Conservation (phyloP, 305 asterid species). For the Fraxinus greggii region DNA sequence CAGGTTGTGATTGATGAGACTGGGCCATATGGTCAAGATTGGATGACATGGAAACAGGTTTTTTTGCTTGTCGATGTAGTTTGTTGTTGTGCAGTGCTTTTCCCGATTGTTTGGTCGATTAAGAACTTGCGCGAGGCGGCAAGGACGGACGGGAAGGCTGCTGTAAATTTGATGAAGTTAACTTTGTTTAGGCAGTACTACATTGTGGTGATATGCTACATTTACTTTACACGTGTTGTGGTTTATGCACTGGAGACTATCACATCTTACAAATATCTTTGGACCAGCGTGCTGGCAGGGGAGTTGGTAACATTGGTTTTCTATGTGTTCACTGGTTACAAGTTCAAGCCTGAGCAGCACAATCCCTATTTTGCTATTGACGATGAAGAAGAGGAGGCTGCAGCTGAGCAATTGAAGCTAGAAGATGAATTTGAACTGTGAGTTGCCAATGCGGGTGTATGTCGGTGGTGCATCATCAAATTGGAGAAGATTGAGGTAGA, state of each 20-base stretch:
- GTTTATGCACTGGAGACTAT: slow-evolving; percentile 49
- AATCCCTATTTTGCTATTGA: slow-evolving; percentile 81
- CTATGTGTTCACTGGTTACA: slow-evolving; percentile 45
- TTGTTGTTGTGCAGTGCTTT: slow-evolving; percentile 46
- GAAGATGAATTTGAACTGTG: slow-evolving; percentile 86
- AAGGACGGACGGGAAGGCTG: slow-evolving; percentile 47
- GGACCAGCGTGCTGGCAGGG: slow-evolving; percentile 47
- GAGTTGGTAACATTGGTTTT: slow-evolving; percentile 47
- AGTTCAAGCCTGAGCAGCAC: slow-evolving; percentile 80
- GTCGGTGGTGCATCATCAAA: slow-evolving; percentile 12
- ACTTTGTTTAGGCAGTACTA: slow-evolving; percentile 46
- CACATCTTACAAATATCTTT: slow-evolving; percentile 39
- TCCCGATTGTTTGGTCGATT: slow-evolving; percentile 51
- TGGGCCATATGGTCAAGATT: slow-evolving; percentile 40
- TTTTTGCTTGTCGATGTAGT: slow-evolving; percentile 44
- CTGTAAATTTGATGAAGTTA: slow-evolving; percentile 46
- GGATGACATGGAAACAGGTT: slow-evolving; percentile 43
- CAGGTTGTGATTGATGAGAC: slow-evolving; percentile 46
- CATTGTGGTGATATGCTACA: slow-evolving; percentile 44
- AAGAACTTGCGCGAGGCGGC: slow-evolving; percentile 50
- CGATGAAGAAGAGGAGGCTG: slow-evolving; percentile 92
- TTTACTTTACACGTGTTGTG: slow-evolving; percentile 46
- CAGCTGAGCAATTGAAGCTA: slow-evolving; percentile 78
- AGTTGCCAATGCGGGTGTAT: slow-evolving; percentile 19
- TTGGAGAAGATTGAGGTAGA: slow-evolving; percentile 30